Base-by-base conservation (phyloP, 176 grass and related monocot species). In the Ampelocalamus luodianensis region DNA sequence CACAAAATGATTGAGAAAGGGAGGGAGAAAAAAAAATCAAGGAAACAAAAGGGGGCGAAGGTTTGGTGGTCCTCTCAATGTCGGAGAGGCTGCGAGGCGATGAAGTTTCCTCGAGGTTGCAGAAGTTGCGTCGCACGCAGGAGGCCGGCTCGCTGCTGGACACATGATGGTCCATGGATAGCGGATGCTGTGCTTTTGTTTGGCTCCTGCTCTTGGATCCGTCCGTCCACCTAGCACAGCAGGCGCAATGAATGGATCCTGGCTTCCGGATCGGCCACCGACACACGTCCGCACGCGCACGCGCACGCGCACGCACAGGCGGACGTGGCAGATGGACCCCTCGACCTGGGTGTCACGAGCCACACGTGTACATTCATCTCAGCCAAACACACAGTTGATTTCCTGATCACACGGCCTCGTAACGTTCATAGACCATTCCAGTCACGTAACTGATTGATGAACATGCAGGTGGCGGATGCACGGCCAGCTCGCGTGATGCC, bases 101-200 rank as follows among this genome's bases (percentile, higher is more conserved):
- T 24, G 76, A 89, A 89, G 61, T 75, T 85, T 89, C 82, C 50
- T 61, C 7, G 69, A 40, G 18, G 48, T 80, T 72, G 75, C 68
- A 79, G 46, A 59, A 32, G 73, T 5, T 18, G 22, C 65, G 54
- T 23, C 16, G 73, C 32, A 15, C 0, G 69, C 39, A 10, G 22
- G 68, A 26, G 5, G 26, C 0, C 62, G 14, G 48, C 6, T 60
- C 32, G 18, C 23, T 29, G 71, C 3, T 29, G 70, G 26, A 23
- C 10, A 22, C 24, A 27, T 6, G 76, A 27, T 3, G 76, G 32
- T 34, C 32, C 32, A 16, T 10, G 22, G 36, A 0, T 2, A 0
- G 22, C 39, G 1, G 85, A 43, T 50, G 54, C 65, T 26, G 24
- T 10, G 60, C 67, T 8, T 42, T 80, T 6, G 32, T 29, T 64